These are phyloP conservation scores for Endocalyx cinctus DNA, from an alignment of 2,329 filamentous ascomycete species.

Conservation along the genomic window DNA sequence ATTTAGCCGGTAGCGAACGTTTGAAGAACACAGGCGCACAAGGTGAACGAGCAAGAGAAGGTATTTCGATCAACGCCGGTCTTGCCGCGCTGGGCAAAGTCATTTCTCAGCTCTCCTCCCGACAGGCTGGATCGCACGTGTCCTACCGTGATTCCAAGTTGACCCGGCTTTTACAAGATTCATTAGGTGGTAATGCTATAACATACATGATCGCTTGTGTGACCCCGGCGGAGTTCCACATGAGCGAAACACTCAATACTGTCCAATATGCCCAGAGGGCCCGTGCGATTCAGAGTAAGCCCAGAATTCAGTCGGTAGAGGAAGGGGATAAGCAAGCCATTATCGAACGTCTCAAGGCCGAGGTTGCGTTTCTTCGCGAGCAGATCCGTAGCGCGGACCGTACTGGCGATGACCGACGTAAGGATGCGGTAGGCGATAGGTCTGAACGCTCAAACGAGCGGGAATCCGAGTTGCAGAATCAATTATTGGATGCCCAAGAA, in stretches of 20 bases:
- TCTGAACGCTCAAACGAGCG: conserved; percentile 76
- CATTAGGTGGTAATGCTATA: conserved; percentile 91
- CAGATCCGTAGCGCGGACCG: conserved; percentile 84
- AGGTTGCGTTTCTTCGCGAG: conserved; percentile 88
- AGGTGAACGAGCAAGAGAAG: conserved; percentile 89
- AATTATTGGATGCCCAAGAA: conserved; percentile 87
- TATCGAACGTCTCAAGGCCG: conserved; percentile 89
- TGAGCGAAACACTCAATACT: conserved; percentile 96
- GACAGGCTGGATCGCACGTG: conserved; percentile 81
- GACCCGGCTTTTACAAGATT: conserved; percentile 92
- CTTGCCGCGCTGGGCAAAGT: conserved; percentile 94
- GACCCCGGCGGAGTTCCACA: conserved; percentile 91
- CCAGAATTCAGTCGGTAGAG: conserved; percentile 88
- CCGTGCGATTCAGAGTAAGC: conserved; percentile 94
- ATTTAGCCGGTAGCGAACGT: conserved; percentile 92
- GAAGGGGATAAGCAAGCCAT: conserved; percentile 91
- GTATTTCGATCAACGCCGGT: conserved; percentile 96
- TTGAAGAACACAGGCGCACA: conserved; percentile 96
- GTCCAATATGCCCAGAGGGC: conserved; percentile 96
- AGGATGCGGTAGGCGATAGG: conserved; percentile 59
- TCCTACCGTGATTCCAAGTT: conserved; percentile 98
- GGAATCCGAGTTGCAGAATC: conserved; percentile 87
- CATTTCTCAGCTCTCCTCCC: conserved; percentile 93
- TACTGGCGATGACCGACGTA: conserved; percentile 53
- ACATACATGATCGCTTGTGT: conserved; percentile 99